These are phyloP conservation scores for Ustilaginoidea virens DNA, from an alignment of 2,329 filamentous ascomycete genomes.

Conservation along the genomic window DNA sequence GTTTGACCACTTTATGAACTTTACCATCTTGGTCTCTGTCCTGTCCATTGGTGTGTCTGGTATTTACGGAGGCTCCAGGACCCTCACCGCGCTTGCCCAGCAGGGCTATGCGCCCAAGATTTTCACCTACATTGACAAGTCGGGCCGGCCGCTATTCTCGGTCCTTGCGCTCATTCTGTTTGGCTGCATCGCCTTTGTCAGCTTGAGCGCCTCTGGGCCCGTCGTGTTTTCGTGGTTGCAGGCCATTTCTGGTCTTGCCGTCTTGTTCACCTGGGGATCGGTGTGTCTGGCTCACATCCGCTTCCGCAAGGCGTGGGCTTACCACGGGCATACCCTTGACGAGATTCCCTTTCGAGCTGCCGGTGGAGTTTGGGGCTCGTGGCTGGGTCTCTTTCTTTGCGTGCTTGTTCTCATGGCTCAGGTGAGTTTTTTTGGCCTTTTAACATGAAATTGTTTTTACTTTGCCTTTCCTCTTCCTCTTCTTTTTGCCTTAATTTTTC, in stretches of 20 bases:
- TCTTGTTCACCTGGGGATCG: conserved; percentile 49
- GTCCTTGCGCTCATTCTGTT: conserved; percentile 31
- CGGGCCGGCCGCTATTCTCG: conserved; percentile 37
- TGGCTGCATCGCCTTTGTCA: conserved; percentile 29
- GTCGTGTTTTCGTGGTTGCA: conserved; percentile 47
- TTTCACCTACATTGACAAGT: conserved; percentile 41
- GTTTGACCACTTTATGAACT: conserved; percentile 42
- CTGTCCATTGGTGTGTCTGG: conserved; percentile 42
- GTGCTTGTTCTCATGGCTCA: conserved; percentile 39
- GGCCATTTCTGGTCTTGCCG: conserved; percentile 44
- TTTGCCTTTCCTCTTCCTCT: background rate
- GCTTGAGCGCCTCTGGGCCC: conserved; percentile 24
- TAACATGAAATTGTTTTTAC: background rate
- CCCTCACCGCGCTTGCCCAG: conserved; percentile 41
- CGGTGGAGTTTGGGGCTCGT: conserved; percentile 48
- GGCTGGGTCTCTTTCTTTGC: conserved; percentile 42
- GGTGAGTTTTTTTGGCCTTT: conserved; percentile 16
- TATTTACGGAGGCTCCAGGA: conserved; percentile 44
- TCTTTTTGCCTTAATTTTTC: no score
- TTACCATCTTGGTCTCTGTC: conserved; percentile 42
- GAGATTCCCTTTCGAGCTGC: conserved; percentile 49
- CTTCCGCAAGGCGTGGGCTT: conserved; percentile 44
- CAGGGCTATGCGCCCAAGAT: conserved; percentile 42
- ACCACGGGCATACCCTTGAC: conserved; percentile 43
- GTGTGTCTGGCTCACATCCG: conserved; percentile 50